Evolutionary conservation across 169 alveolate genomes (phyloP), one percentile per base, ranked within the genome.

Genomic region (Eimeria falciformis): DNA sequence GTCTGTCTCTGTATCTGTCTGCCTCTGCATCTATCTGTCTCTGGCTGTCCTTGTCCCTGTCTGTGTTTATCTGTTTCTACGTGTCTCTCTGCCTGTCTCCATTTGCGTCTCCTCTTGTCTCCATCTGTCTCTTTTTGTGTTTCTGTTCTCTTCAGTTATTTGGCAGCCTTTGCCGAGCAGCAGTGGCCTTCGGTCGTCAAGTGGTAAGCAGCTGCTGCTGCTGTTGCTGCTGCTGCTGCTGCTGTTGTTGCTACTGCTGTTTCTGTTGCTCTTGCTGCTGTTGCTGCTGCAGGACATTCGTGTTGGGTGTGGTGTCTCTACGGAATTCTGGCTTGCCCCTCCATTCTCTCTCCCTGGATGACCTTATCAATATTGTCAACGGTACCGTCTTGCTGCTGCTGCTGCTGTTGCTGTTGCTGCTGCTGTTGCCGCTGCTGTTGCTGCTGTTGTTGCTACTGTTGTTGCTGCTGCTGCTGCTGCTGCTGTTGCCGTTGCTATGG

Each of bases 141-240:
- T 14, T 17, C 33, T 71, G 83, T 17, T 33, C n/a, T 78, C 29
- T 37, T 68, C 90, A 82, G 90, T 25, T 82, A 82, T 37, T 69
- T 82, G 27, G 90, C 65, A 43, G 45, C 50, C 40, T 86, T 86
- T 46, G 43, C 78, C 7, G 92, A 86, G 40, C 73, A 69, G 58
- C 58, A 77, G 43, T 86, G 92, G 92, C 92, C 92, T 1, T 47
- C 92, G 21, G 92, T 86, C 6, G 92, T 86, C 58, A 86, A 86
- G 69, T 86, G 92, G 92, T 86, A 50, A 65, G 91, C n/a, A 53
- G 25, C 2, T 11, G 29, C 18, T 21, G 33, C 37, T n/a, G 50
- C 25, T 62, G 29, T 9, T 40, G 47, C 40, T 62, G 66, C 29
- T 14, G 27, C 75, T 23, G 75, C 43, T 29, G 46, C 62, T 73